Conservation (phyloP, 345 rosid genomes). For the Salix koriyanagi region DNA sequence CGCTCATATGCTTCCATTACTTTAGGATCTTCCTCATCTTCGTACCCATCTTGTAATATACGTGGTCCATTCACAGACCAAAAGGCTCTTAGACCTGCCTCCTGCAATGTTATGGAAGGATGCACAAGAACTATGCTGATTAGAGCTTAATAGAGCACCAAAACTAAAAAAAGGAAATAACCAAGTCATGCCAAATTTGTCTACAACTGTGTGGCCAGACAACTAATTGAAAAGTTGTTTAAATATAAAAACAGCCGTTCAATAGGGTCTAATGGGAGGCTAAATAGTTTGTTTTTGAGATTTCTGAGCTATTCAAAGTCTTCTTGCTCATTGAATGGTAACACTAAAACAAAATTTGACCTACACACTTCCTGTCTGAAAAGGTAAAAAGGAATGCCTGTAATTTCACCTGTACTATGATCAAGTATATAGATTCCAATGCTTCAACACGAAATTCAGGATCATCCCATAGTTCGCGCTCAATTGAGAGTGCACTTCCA, state of each 20-base stretch:
- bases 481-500: slow-evolving; percentile 75
- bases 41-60: slow-evolving; percentile 79
- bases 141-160: background rate
- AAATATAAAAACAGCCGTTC: background rate
- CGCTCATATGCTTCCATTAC: slow-evolving; percentile 89
- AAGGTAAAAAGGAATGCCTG: background rate
- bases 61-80: slow-evolving; percentile 88
- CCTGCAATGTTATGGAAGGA: slow-evolving; percentile 37
- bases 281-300: background rate
- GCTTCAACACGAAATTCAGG: slow-evolving; percentile 75
- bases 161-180: background rate
- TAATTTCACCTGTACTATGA: slow-evolving; percentile 55
- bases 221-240: background rate
- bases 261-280: background rate
- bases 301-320: background rate
- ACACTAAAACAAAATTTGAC: background rate
- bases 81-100: slow-evolving; percentile 75
- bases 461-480: slow-evolving; percentile 81
- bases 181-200: background rate
- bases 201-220: background rate
- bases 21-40: slow-evolving; percentile 79
- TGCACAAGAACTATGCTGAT: no score
- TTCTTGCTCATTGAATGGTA: background rate
- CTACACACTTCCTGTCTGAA: background rate
- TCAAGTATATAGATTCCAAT: slow-evolving; percentile 80